Percentiles rank a stretch among this genome's conserved stretches.
Evolutionary conservation across 169 alveolate genomes (phyloP).

Genomic region (Cryptosporidium bovis): DNA sequence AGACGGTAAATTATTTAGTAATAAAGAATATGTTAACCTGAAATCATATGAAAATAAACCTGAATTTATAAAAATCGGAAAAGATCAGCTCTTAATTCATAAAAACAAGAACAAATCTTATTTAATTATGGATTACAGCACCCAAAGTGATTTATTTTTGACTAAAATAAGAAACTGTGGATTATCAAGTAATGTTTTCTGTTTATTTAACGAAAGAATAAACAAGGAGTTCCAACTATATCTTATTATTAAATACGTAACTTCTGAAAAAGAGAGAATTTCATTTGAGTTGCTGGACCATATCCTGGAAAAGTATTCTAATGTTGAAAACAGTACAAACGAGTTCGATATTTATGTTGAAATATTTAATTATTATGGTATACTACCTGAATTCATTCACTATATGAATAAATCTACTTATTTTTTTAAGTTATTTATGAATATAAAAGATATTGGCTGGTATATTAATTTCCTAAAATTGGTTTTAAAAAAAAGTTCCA

Average conservation of each 20-base stretch:
- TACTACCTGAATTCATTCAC: constrained; percentile 15
- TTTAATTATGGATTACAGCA: constrained; percentile 26
- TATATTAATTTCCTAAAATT: constrained; percentile 2
- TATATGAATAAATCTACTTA: constrained; percentile 15
- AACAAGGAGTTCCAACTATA: constrained; percentile 26
- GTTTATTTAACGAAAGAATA: constrained; percentile 10
- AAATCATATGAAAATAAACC: constrained; percentile 26
- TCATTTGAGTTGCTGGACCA: constrained; percentile 42
- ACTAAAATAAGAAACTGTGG: background rate
- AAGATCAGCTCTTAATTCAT: constrained; percentile 28
- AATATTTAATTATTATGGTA: constrained; percentile 28
- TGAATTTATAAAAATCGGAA: constrained; percentile 21
- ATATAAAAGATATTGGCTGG: constrained; percentile 16
- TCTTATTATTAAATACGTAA: constrained; percentile 2
- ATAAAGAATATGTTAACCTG: constrained; percentile 29
- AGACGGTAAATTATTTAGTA: background rate
- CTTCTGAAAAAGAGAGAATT: background rate
- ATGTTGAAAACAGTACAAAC: background rate
- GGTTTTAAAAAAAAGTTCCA: constrained; percentile 6
- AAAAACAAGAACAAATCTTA: constrained; percentile 39
- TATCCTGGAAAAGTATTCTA: background rate
- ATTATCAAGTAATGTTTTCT: background rate
- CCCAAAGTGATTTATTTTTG: constrained; percentile 1
- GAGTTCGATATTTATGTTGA: constrained; percentile 20
- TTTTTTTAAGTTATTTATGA: constrained; percentile 3